Base-by-base conservation (phyloP, 208 protist species). In the Kentomonas sorsogonicus region DNA sequence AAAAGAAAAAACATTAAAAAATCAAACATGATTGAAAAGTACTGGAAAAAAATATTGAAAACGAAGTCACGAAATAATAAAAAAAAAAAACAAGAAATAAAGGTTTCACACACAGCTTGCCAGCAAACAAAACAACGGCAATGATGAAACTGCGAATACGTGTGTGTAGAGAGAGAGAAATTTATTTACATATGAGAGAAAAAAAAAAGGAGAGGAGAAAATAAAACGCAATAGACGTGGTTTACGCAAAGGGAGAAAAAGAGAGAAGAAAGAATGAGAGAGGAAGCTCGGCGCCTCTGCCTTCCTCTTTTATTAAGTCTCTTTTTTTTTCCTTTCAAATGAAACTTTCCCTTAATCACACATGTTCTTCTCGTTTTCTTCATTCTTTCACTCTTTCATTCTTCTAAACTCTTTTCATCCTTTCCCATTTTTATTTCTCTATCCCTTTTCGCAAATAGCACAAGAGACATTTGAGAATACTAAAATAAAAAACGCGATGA, bases 181-280 rank as follows among this genome's bases (percentile, higher is more conserved):
- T 36, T 20, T 53, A 54, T 2, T 9, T 20, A n/a, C 22, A 22
- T 27, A 0, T 20, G 13, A 11, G 10, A 61, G 18, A 41, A 59
- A 57, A 64, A 23, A 13, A 47, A 56, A 60, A 53, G 22, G n/a
- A 59, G 16, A 51, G n/a, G 31, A 38, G n/a, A n/a, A 38, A 39
- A 22, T 26, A 44, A 22, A 15, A 36, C n/a, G n/a, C n/a, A n/a
- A n/a, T n/a, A n/a, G n/a, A n/a, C n/a, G n/a, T n/a, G n/a, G n/a
- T n/a, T n/a, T n/a, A n/a, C n/a, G n/a, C n/a, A n/a, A n/a, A n/a
- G n/a, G n/a, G n/a, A n/a, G n/a, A n/a, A n/a, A n/a, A n/a, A n/a
- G n/a, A n/a, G n/a, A n/a, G n/a, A n/a, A n/a, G n/a, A n/a, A n/a
- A n/a, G n/a, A n/a, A n/a, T n/a, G n/a, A n/a, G n/a, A n/a, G n/a